Evolutionary conservation across 805 yeast genomes (phyloP), one percentile per base, ranked within the genome.

Genomic region (Pichia ethanolica): DNA sequence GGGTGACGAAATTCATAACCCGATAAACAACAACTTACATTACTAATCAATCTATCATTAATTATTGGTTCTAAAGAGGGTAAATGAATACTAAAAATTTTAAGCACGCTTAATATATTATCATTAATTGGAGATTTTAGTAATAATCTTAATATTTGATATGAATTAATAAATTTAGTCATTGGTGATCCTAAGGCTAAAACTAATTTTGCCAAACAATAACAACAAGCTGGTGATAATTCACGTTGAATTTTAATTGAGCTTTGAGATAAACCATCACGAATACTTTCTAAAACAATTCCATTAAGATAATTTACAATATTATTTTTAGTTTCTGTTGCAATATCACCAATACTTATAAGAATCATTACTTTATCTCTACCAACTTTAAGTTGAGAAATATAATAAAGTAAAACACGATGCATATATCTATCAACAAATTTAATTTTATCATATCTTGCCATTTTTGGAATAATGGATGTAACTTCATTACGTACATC

Each of bases 171-270:
- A 62, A 88, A 89, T 61, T 91, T 93, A 0, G 97, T 87, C 49
- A 91, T 71, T 0, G 96, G 95, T 11, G 96, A 95, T 0, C 97
- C 97, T 13, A 91, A 88, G 0, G 98, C 91, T 28, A 77, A 75
- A 0, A 97, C 90, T 36, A 93, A 69, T 66, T 88, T 86, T 0
- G 95, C 88, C 41, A 91, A 75, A 63, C 98, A 93, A 57, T 86
- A 87, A 59, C 90, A 91, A 25, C 91, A 79, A 1, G 96, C 89
- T 0, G 87, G 84, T 56, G 88, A 95, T 41, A 85, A 81, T 44
- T 85, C 89, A 60, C 81, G 83, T 51, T 90, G 74, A 3, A 73
- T 65, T 54, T 81, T 79, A 34, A 78, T 73, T n/a, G 72, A 69
- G 58, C 79, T 82, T 7, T 83, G 72, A 1, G 78, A 71, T 30